These are phyloP conservation scores for Cydonia oblonga DNA, from an alignment of 331 rosid genomes.

Conservation along the genomic window DNA sequence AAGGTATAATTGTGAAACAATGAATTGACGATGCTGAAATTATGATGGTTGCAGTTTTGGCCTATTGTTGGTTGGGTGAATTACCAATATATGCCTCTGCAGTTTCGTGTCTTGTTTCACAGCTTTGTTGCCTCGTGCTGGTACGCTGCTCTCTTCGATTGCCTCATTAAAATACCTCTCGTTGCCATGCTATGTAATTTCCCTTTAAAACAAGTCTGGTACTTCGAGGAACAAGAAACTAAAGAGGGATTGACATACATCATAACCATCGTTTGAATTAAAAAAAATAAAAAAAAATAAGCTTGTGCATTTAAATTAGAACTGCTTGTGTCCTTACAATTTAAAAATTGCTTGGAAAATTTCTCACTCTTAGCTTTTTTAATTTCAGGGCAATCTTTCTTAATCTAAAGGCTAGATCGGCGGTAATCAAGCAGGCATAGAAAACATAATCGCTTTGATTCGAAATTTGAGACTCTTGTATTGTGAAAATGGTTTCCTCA, in stretches of 20 bases:
- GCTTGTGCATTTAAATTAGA: no score
- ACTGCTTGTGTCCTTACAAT: background rate
- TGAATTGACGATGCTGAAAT: slow-evolving; percentile 1
- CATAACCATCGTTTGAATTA: no score
- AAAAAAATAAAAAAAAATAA: no score
- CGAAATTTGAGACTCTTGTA: background rate
- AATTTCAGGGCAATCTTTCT: slow-evolving; percentile 75
- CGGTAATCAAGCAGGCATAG: slow-evolving; percentile 52
- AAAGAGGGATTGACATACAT: no score
- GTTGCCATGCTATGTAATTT: background rate
- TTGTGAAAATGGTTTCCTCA: background rate
- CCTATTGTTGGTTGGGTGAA: slow-evolving; percentile 89
- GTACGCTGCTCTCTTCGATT: slow-evolving; percentile 25
- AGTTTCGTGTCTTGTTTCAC: slow-evolving; percentile 76
- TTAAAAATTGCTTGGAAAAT: background rate
- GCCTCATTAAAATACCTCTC: background rate
- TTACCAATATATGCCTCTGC: slow-evolving; percentile 83
- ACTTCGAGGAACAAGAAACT: no score
- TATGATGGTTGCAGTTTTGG: slow-evolving; percentile 65
- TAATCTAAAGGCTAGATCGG: slow-evolving; percentile 78
- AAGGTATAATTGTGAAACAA: background rate
- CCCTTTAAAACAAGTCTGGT: background rate
- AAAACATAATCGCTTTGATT: background rate
- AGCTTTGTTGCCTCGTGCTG: slow-evolving; percentile 70
- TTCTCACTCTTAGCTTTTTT: slow-evolving; percentile 3